A percentile compares a stretch with the other conserved stretches of the same genome.
phyloP scores from a whole-genome alignment of 768 basidiomycete genomes.

The Auricularia heimuer region DNA sequence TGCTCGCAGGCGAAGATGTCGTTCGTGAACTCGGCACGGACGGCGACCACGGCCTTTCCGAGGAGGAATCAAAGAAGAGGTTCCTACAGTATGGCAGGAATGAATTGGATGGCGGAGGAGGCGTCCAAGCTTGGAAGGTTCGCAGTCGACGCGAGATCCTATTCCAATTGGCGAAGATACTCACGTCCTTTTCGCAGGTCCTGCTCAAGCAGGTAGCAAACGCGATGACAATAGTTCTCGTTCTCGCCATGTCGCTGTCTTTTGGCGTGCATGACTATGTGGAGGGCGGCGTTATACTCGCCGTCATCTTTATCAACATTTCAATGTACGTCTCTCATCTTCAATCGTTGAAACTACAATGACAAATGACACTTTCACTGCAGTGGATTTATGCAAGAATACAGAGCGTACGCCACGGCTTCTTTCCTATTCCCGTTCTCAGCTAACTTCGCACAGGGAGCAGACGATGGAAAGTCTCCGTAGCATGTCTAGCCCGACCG shows the following conservation, averaged over 20 bases:
- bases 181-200: slow-evolving; percentile 8
- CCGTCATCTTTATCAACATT: slow-evolving; percentile 33
- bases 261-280: slow-evolving; percentile 47
- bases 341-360: neutral
- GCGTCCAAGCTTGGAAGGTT: slow-evolving; percentile 11
- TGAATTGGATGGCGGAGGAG: slow-evolving; percentile 21
- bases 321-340: neutral
- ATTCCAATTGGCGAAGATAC: neutral
- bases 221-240: slow-evolving; percentile 26
- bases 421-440: neutral
- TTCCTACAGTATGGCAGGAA: slow-evolving; percentile 21
- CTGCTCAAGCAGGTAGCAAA: slow-evolving; percentile 25
- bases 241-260: slow-evolving; percentile 36
- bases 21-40: slow-evolving; percentile 18
- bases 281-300: slow-evolving; percentile 41
- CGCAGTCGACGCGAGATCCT: neutral
- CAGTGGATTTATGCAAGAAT: slow-evolving; percentile 40
- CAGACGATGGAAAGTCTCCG: slow-evolving; percentile 43
- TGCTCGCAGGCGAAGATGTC: slow-evolving; percentile 17
- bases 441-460: slow-evolving; percentile 15
- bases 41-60: slow-evolving; percentile 18
- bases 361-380: slow-evolving; percentile 11
- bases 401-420: slow-evolving; percentile 19
- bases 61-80: slow-evolving; percentile 15
- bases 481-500: slow-evolving; percentile 38